Conservation (phyloP, 805 yeast species). For the Diddensiella santjacobensis region DNA sequence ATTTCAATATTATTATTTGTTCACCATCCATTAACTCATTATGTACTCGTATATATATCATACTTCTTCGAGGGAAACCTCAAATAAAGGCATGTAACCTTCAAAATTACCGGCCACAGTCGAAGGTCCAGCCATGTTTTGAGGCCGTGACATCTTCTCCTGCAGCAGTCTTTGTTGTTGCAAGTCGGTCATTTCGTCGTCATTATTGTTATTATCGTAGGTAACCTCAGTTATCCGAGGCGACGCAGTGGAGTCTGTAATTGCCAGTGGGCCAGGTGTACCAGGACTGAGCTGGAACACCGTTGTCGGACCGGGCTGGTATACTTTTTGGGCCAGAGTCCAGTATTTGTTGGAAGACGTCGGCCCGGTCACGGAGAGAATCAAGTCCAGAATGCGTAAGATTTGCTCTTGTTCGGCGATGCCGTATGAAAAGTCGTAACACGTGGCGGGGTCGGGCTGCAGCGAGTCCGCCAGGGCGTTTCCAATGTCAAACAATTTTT, state of each 20-base stretch:
- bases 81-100: background rate
- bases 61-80: background rate
- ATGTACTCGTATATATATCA: no score
- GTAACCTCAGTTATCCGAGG: background rate
- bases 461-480: constrained; percentile 5
- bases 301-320: background rate
- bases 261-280: background rate
- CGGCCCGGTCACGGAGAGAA: background rate
- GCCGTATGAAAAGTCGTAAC: background rate
- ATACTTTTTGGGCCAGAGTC: background rate
- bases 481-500: constrained; percentile 3
- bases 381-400: background rate
- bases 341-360: background rate
- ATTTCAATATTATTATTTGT: no score
- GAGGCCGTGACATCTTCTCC: no score
- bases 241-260: background rate
- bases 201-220: no score
- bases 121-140: no score
- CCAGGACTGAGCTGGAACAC: background rate
- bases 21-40: no score
- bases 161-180: background rate
- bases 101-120: background rate
- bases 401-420: background rate
- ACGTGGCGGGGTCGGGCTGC: background rate
- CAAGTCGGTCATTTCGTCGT: background rate